phyloP scores from a whole-genome alignment of 805 yeast species.

The Starmerella potacharoeniae region DNA sequence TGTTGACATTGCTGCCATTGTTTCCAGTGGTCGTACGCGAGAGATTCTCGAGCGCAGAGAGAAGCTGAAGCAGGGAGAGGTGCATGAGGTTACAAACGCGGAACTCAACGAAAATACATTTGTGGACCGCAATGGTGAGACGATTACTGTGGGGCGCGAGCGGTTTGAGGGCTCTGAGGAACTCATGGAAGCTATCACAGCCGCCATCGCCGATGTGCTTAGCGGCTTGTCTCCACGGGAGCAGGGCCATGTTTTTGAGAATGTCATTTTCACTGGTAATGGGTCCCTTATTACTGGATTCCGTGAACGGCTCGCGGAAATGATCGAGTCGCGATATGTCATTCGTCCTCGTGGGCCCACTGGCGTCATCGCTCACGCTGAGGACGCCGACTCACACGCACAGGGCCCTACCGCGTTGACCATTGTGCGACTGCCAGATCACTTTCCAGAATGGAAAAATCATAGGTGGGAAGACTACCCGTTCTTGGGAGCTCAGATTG shows the following conservation, averaged over 20 bases:
- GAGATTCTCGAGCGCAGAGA: conserved; percentile 60
- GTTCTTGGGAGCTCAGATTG: conserved; percentile 79
- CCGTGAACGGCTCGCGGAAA: conserved; percentile 52
- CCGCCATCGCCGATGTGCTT: conserved; percentile 43
- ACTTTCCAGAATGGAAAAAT: conserved; percentile 89
- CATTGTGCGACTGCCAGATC: conserved; percentile 67
- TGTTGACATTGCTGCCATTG: conserved; percentile 81
- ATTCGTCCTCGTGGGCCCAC: conserved; percentile 27
- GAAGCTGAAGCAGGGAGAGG: conserved; percentile 33
- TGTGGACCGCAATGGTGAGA: conserved; percentile 45
- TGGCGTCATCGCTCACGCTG: conserved; percentile 15
- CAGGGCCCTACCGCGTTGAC: conserved; percentile 77
- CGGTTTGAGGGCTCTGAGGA: conserved; percentile 69
- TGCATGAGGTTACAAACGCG: conserved; percentile 38
- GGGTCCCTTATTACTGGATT: conserved; percentile 67
- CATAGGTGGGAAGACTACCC: conserved; percentile 62
- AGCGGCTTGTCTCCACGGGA: conserved; percentile 52
- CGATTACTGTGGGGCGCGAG: conserved; percentile 71
- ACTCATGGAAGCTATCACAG: conserved; percentile 46
- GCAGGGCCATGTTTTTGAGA: conserved; percentile 77
- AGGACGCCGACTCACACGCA: conserved; percentile 25
- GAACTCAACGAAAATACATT: conserved; percentile 68
- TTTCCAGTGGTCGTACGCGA: conserved; percentile 62
- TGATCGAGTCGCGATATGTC: conserved; percentile 46
- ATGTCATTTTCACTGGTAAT: conserved; percentile 68